Evolutionary conservation across 2,329 filamentous ascomycete genomes (phyloP).

Genomic region (Penicillium brasilianum): DNA sequence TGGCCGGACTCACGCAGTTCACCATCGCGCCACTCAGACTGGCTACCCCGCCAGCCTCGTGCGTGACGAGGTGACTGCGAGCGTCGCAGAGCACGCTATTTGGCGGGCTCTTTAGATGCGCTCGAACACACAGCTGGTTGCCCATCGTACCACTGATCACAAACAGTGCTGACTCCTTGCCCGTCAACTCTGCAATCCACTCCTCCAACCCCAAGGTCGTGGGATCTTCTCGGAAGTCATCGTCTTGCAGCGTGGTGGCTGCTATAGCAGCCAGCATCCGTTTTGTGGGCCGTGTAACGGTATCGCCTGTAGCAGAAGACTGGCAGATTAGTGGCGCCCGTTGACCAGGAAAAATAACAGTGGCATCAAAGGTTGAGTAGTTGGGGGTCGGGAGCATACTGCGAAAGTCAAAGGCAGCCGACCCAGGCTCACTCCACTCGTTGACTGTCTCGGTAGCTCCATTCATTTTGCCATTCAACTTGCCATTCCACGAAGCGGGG

Average conservation of each 20-base stretch:
- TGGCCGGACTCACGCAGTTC: neutral
- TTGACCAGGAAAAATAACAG: neutral
- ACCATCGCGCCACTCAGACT: neutral
- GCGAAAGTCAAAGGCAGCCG: conserved; percentile 2
- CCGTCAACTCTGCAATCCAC: neutral
- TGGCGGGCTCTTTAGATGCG: neutral
- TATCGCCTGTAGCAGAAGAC: neutral
- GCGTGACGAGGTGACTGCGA: neutral
- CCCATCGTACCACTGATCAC: neutral
- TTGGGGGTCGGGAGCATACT: neutral
- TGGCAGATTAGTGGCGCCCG: neutral
- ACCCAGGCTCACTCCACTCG: neutral
- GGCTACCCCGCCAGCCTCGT: neutral
- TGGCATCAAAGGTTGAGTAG: neutral
- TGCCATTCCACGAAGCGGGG: neutral
- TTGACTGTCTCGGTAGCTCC: neutral
- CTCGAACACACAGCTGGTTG: neutral
- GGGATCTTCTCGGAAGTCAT: neutral
- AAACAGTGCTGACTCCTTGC: neutral
- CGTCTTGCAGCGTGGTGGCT: neutral
- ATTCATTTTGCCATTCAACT: neutral
- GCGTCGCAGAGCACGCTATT: neutral
- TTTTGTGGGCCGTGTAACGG: neutral
- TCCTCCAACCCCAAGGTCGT: neutral
- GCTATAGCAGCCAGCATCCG: neutral